Conservation (phyloP, 768 basidiomycete species). For the Tylopilus subfusipes region DNA sequence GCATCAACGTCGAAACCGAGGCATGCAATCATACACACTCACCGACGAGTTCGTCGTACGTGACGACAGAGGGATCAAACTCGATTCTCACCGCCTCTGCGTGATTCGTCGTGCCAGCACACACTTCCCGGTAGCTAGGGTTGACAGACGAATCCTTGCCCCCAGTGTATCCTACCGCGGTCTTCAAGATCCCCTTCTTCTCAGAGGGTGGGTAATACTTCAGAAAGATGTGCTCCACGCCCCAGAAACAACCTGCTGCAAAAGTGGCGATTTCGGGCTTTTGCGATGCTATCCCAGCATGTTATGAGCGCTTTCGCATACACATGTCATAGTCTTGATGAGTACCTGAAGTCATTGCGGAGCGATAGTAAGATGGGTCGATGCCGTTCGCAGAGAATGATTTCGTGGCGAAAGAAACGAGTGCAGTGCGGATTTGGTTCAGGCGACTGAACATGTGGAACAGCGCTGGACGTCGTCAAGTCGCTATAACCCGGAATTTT, state of each 20-base stretch:
- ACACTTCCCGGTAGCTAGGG: conserved; percentile 74
- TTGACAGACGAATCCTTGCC: conserved; percentile 51
- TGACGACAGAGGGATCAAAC: conserved; percentile 75
- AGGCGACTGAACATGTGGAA: conserved; percentile 25
- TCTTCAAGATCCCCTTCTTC: conserved; percentile 72
- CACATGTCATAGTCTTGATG: neutral
- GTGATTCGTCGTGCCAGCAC: conserved; percentile 77
- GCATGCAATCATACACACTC: conserved; percentile 29
- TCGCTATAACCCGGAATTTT: too few species aligned
- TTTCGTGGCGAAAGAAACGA: conserved; percentile 23
- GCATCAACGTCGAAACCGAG: neutral
- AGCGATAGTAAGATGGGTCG: conserved; percentile 38
- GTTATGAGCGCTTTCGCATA: conserved; percentile 1
- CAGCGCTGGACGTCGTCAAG: neutral
- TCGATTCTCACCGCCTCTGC: conserved; percentile 87
- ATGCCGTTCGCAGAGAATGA: conserved; percentile 21
- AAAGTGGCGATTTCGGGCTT: conserved; percentile 44
- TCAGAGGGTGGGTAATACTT: conserved; percentile 70
- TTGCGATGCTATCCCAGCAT: conserved; percentile 40
- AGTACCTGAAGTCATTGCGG: conserved; percentile 37
- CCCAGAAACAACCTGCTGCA: conserved; percentile 76
- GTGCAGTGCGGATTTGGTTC: conserved; percentile 18
- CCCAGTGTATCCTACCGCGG: conserved; percentile 78
- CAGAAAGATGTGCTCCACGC: conserved; percentile 80
- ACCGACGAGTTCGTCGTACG: conserved; percentile 86